Base-by-base conservation (phyloP, 2,329 filamentous ascomycete genomes). In the Aspergillus novoparasiticus region DNA sequence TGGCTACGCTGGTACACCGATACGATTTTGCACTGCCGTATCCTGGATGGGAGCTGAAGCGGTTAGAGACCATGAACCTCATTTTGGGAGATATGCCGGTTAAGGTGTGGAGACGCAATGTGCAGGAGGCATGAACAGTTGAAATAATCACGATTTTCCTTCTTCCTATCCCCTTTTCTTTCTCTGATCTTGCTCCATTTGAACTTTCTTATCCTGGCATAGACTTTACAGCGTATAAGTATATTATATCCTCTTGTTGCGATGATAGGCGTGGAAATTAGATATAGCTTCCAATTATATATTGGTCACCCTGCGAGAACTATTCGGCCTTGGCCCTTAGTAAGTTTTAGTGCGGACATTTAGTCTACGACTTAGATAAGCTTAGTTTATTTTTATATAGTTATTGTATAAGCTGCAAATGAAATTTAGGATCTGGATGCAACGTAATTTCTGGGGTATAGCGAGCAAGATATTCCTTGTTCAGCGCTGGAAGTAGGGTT, bases 61-160 rank as follows among this genome's bases (percentile, higher is more conserved):
- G 72, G 45, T 41, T 67, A 57, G 72, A 75, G 67, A 73, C 70
- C 16, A 70, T 75, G 68, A 74, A 76, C 61, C 63, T 71, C 60
- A 72, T 73, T 51, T 58, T 76, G 63, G 76, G 76, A 0, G 64
- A 64, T 46, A 73, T 73, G 72, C 71, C 70, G 8, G 72, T 76
- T 14, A 74, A 75, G 62, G 75, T 75, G 30, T 74, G 72, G 64
- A 72, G 75, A 51, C 66, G 71, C 26, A 46, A 59, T 36, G 48
- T 64, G 64, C 30, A 36, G 9, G 30, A 54, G 19, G 51, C 30
- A 34, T 54, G 51, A 54, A 23, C 32, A 30, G 58, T 26, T 57
- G 57, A 46, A 64, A 64, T 50, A 21, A 53, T 58, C 48, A n/a
- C 54, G 48, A 64, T 46, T 53, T 53, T 60, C 26, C 46, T 60